Base-by-base conservation (phyloP, 371 early-diverging fungal species). In the Actinomortierella ambigua region DNA sequence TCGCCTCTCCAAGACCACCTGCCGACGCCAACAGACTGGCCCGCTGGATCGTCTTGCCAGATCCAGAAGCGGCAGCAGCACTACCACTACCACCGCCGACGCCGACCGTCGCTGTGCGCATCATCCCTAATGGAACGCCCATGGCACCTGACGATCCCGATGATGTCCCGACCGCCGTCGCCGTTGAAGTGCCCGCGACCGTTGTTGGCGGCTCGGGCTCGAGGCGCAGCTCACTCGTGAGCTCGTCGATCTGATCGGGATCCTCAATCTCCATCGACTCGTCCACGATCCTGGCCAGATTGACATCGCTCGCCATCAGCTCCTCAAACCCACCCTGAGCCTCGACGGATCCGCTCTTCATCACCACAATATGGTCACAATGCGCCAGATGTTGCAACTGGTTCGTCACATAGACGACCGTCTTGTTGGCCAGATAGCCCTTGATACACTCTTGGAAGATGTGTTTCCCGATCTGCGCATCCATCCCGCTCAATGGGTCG, bases 291-390 rank as follows among this genome's bases (percentile, higher is more conserved):
- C 73, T 65, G 0, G 77, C 76, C 28, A 81, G 63, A 28, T 76
- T 77, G 29, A 76, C 71, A 57, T 81, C 82, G 20, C 75, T 68
- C 2, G 80, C 82, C 53, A 89, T 83, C 27, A 94, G 77, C 61
- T 92, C 88, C 18, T 60, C 65, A 58, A 82, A 92, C 0, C 87
- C 84, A 4, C 94, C 94, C 27, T 85, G 80, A 55, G 85, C 89
- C 40, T 84, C 79, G 28, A 90, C 67, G 14, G 70, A 75, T 8
- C 94, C 95, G 29, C 80, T 77, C 68, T 88, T 88, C 71, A 91
- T 71, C 23, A 87, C 86, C 22, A 91, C 68, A 29, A 91, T 79
- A 15, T 68, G 66, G 56, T 91, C 88, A 54, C 87, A 87, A 20
- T 85, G 78, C 3, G 81, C 75, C 29, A 90, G 69, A 64, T 84